Base-by-base conservation (phyloP, 768 basidiomycete genomes). In the Amylocystis lapponica region DNA sequence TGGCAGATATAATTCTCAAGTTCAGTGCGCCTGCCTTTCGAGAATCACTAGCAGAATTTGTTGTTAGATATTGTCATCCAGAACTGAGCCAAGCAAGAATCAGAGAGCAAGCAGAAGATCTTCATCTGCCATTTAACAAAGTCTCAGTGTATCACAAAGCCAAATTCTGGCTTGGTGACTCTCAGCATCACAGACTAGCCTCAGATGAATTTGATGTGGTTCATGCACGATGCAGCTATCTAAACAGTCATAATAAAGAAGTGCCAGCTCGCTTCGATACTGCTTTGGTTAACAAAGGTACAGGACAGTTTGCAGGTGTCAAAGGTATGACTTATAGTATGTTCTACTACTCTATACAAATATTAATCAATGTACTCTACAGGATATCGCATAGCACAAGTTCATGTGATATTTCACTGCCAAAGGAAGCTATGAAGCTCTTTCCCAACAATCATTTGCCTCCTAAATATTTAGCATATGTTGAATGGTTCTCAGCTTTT, bases 191-290 rank as follows among this genome's bases (percentile, higher is more conserved):
- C 8, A 20, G 12, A 3, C 26, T 16, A 36, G 53, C 54, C 20
- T 35, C 57, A 12, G 63, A 68, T 45, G 30, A 52, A 19, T 46
- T 65, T 5, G 59, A 68, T 52, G 50, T 45, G 7, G 39, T 59
- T 22, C 61, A 61, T 4, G 23, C n/a, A 30, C n/a, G n/a, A 30
- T 30, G 27, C 54, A 52, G 14, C 21, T 20, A 1, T 23, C 47
- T 59, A 36, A 42, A 39, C 10, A 46, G 49, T 10, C 40, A 52
- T 1, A 36, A 55, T 27, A 9, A n/a, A n/a, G 17, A 8, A n/a
- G 17, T 20, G 8, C 53, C 55, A 5, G 57, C 41, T 2, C 47
- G 60, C 8, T 70, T 68, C 52, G 67, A 71, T 46, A 66, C 58
- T 3, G 60, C 43, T 11, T 40, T 65, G 5, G 42, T 61, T 19